A percentile compares a stretch with the other conserved stretches of the same genome.
Conservation (phyloP, 371 early-diverging fungal species). For the Syncephalastrum racemosum region DNA sequence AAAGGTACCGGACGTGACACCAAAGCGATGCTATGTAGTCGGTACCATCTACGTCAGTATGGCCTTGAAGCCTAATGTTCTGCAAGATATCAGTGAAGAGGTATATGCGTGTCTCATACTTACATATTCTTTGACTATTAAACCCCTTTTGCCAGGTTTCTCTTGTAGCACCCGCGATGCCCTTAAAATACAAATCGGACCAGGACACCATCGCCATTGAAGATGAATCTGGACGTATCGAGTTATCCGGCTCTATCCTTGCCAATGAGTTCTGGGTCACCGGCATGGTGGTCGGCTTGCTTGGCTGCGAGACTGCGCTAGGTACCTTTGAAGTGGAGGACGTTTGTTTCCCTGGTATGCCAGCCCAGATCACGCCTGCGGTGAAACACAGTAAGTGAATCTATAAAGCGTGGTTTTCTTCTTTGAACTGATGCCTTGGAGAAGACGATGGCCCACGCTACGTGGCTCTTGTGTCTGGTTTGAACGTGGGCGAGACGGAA, state of each 20-base stretch:
- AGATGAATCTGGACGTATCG: conserved; percentile 91
- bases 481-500: conserved; percentile 58
- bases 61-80: conserved; percentile 82
- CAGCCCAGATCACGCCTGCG: conserved; percentile 53
- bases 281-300: conserved; percentile 71
- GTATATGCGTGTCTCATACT: conserved; percentile 26
- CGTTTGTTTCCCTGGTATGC: conserved; percentile 71
- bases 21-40: conserved; percentile 66
- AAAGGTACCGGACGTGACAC: conserved; percentile 70
- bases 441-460: conserved; percentile 5
- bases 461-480: conserved; percentile 83
- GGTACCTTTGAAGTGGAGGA: conserved; percentile 87
- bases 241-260: conserved; percentile 56
- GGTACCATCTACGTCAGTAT: conserved; percentile 90
- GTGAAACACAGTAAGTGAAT: conserved; percentile 15
- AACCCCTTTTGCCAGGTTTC: conserved; percentile 52
- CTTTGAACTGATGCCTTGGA: background rate
- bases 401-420: background rate
- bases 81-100: conserved; percentile 80
- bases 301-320: conserved; percentile 67
- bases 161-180: conserved; percentile 60
- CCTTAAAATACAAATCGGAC: conserved; percentile 65
- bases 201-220: conserved; percentile 73
- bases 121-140: background rate
- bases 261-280: conserved; percentile 61